Evolutionary conservation across 495 filamentous ascomycete genomes (phyloP), one percentile per base, ranked within the genome.

Genomic region (Aspergillus homomorphus): DNA sequence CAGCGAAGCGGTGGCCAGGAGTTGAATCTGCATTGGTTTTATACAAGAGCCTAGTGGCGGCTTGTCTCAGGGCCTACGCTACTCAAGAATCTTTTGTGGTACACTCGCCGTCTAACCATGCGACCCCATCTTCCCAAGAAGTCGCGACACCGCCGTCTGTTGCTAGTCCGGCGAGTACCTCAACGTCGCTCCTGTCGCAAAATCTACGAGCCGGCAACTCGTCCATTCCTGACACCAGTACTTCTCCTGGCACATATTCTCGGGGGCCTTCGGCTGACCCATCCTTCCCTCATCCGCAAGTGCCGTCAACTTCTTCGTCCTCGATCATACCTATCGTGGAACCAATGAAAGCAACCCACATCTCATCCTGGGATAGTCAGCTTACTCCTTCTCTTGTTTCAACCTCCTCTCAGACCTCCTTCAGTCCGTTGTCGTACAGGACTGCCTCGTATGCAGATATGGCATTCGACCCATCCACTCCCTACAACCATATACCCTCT

Each of bases 1-100:
- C 90, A 53, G 86, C 88, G 2, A 86, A 91, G 63, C 82, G 90
- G 23, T 96, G 93, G 93, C 93, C 93, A 0, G 93, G 92, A 22
- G 89, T 92, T 10, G 80, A 85, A 51, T 88, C 89, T n/a, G 92
- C 91, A 16, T 80, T 87, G 10, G 78, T 91, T 61, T 80, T 96
- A 21, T 96, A 96, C 68, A 73, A 75, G 16, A 89, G 86, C 53
- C 81, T 98, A 26, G 84, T 92, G n/a, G 80, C 79, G 48, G 91
- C 91, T 19, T 92, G 89, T 62, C 72, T 96, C 63, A 89, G 87
- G 67, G 89, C 89, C 59, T 98, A 93, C 70, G 82, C 87, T 53
- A 86, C 84, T 38, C 83, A 86, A 43, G 78, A 86, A 41, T 85
- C 85, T 3, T 86, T 85, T 50, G 80, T 85, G 18, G 82, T 87